Evolutionary conservation across 2,329 filamentous ascomycete genomes (phyloP), one percentile per base, ranked within the genome.

Genomic region (Rosellinia necatrix): DNA sequence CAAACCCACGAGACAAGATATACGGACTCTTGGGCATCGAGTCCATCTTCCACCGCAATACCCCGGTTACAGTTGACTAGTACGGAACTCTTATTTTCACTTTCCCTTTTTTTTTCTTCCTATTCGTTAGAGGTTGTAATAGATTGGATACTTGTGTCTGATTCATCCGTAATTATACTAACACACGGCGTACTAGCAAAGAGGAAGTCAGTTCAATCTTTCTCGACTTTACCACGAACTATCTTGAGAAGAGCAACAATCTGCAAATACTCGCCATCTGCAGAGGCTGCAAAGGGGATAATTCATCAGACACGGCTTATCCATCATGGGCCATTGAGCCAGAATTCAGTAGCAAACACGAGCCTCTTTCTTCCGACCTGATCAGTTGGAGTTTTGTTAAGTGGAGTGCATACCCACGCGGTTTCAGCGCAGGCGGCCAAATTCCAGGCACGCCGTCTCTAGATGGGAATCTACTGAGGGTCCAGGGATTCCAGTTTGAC

Each of bases 1-100:
- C 54, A 17, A 49, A 58, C 19, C 49, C 53, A 25, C 43, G 47
- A 49, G 58, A 60, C n/a, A 60, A 42, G 54, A 53, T 61, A 37
- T 61, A 61, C 40, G 58, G 43, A n/a, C 44, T 61, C 13, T 44
- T 53, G 29, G 58, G 58, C 19, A 37, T 61, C 17, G 41, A 30
- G 21, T 21, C 44, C 24, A 19, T 34, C 3, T 24, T 47, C 8
- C 21, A 44, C 48, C 7, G 34, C 9, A 13, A 56, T 12, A 30
- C 56, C 29, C n/a, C 52, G 13, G 21, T 61, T 10, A 22, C 42
- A 7, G 42, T 58, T 32, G 51, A 61, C 34, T 61, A 61, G 53
- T 58, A 58, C 19, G 42, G 3, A 37, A 34, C 10, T 34, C 30
- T 13, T n/a, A 13, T 6, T 7, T 8, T 34, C 30, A 15, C 3